Base-by-base conservation (phyloP, 169 alveolate genomes). In the Plasmodium relictum region DNA sequence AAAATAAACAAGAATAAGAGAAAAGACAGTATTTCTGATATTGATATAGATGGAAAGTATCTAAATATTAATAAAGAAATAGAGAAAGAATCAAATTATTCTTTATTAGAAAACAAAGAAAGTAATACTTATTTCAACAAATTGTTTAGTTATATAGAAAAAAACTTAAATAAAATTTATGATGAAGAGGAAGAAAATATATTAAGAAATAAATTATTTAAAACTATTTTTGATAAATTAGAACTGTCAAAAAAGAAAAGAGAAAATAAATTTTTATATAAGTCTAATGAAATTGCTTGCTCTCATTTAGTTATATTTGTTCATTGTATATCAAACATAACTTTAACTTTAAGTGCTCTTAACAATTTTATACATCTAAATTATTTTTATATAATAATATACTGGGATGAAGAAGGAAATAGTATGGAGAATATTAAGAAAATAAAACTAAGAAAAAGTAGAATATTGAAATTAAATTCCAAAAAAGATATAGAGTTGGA, bases 391-490 rank as follows among this genome's bases (percentile, higher is more conserved):
- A 7, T 70, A 18, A 5, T 69, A 42, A 58, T 69, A 41, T 69
- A 39, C 24, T 83, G 91, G 91, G 37, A 52, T 24, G 91, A 83
- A 45, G 91, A 83, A 62, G 85, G 45, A 14, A 12, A 22, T 16
- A 16, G 18, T 50, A 3, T 39, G 45, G 3, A 37, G 45, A 83
- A 83, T 22, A 26, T 83, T 41, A 42, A 37, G 20, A 83, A 83
- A 14, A 18, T 83, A 45, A 83, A 54, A 45, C n/a, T 20, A n/a
- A 59, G 91, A 69, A 68, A 69, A 22, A 68, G 69, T 26, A 83
- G 91, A 72, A 42, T 62, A 22, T 22, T 69, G 24, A 10, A 69
- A 18, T 69, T 83, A 73, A 39, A 59, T 8, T n/a, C 72, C 0
- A 44, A 41, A 18, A 37, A 80, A 18, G 73, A 50, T 16, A 42